Conservation (phyloP, 345 rosid species). For the Aurinia saxatilis region DNA sequence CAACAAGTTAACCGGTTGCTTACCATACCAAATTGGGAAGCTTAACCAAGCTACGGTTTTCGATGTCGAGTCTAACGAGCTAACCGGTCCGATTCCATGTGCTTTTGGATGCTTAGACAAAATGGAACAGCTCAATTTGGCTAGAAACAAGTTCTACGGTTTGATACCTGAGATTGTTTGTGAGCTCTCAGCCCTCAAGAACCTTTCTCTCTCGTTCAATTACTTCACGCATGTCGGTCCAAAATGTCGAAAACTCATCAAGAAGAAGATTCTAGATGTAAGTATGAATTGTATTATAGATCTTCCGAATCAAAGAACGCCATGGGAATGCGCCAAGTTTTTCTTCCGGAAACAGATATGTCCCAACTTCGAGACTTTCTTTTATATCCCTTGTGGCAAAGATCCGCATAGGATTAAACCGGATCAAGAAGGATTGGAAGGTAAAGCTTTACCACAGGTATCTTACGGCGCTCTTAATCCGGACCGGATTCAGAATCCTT, state of each 20-base stretch:
- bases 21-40: conserved; percentile 68
- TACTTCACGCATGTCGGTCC: conserved; percentile 64
- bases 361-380: conserved; percentile 36
- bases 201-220: conserved; percentile 54
- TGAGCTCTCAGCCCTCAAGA: conserved; percentile 41
- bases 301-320: conserved; percentile 59
- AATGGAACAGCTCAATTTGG: conserved; percentile 62
- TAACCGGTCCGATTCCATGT: conserved; percentile 60
- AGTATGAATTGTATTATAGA: conserved; percentile 64
- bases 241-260: conserved; percentile 43
- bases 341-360: conserved; percentile 46
- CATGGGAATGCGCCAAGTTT: conserved; percentile 48
- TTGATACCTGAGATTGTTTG: conserved; percentile 65
- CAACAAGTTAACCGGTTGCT: conserved; percentile 60
- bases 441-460: conserved; percentile 8
- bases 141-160: conserved; percentile 53
- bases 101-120: conserved; percentile 55
- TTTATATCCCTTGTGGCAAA: conserved; percentile 41
- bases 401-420: conserved; percentile 3
- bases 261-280: conserved; percentile 48
- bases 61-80: conserved; percentile 45
- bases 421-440: conserved; percentile 6
- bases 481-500: conserved; percentile 19
- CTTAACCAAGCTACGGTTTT: conserved; percentile 49
- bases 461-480: conserved; percentile 15